phyloP scores from a whole-genome alignment of 1,284 basidiomycete species.

The Cryptococcus wingfieldii region DNA sequence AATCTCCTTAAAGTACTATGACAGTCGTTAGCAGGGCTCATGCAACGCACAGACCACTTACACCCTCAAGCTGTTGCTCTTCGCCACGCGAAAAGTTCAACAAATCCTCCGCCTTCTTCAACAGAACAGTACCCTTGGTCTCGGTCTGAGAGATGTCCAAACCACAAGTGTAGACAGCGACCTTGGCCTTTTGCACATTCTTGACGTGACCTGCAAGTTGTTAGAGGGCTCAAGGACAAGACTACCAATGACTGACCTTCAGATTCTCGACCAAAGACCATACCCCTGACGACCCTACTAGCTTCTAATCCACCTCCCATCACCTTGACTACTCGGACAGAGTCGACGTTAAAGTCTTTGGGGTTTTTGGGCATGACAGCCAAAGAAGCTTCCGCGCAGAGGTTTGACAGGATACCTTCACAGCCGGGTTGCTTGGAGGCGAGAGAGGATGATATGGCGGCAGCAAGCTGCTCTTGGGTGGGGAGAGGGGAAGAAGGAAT shows the following conservation, averaged over 20 bases:
- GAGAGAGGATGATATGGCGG: slow-evolving; percentile 77
- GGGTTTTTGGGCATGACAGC: slow-evolving; percentile 84
- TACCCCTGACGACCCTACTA: slow-evolving; percentile 89
- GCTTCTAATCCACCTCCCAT: slow-evolving; percentile 82
- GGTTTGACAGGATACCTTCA: slow-evolving; percentile 73
- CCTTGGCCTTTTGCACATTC: slow-evolving; percentile 76
- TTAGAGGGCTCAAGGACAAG: neutral
- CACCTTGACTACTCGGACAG: slow-evolving; percentile 97
- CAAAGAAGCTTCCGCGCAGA: slow-evolving; percentile 90
- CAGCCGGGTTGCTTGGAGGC: slow-evolving; percentile 96
- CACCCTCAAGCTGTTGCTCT: slow-evolving; percentile 92
- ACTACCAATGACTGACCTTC: slow-evolving; percentile 60
- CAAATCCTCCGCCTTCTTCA: slow-evolving; percentile 95
- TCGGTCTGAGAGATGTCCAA: slow-evolving; percentile 95
- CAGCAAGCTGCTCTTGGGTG: slow-evolving; percentile 69
- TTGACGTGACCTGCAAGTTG: slow-evolving; percentile 63
- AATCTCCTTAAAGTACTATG: slow-evolving; percentile 93
- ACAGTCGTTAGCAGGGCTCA: neutral
- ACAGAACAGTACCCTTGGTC: slow-evolving; percentile 96
- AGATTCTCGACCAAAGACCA: slow-evolving; percentile 96
- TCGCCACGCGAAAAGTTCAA: slow-evolving; percentile 93
- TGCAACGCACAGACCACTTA: slow-evolving; percentile 36
- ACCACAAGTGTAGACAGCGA: slow-evolving; percentile 89
- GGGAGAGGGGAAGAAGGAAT: slow-evolving; percentile 62
- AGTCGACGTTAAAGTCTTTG: slow-evolving; percentile 94